phyloP scores from a whole-genome alignment of 2,329 filamentous ascomycete genomes.

The Alternaria longipes region DNA sequence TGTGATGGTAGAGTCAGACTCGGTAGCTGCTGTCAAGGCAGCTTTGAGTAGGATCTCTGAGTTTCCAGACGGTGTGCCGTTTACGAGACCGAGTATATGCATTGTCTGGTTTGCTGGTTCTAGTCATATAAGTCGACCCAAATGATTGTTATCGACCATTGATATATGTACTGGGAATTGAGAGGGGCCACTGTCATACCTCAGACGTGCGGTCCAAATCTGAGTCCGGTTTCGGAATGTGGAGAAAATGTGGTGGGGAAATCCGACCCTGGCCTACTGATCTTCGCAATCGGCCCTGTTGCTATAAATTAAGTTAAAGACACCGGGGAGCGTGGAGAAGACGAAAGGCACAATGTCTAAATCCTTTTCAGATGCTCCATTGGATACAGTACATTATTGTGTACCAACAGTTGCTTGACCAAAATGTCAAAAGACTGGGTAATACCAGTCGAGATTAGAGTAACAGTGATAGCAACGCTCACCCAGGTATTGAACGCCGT shows the following conservation, averaged over 20 bases:
- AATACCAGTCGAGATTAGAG: background rate
- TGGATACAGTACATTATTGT: background rate
- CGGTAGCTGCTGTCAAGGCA: background rate
- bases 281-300: background rate
- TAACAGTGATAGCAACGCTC: background rate
- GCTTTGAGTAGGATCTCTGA: background rate
- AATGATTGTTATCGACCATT: too few relatives aligned
- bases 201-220: background rate
- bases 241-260: background rate
- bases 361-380: background rate
- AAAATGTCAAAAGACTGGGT: background rate
- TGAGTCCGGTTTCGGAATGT: background rate
- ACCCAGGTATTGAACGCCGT: background rate
- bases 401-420: background rate
- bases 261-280: background rate
- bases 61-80: background rate
- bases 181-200: background rate
- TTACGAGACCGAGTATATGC: background rate
- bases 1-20: background rate
- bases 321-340: background rate
- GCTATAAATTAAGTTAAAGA: background rate
- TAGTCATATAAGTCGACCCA: background rate
- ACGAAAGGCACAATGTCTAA: background rate
- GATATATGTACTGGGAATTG: background rate
- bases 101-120: background rate